Base-by-base conservation (phyloP, 805 yeast genomes). In the Wickerhamomyces canadensis region DNA sequence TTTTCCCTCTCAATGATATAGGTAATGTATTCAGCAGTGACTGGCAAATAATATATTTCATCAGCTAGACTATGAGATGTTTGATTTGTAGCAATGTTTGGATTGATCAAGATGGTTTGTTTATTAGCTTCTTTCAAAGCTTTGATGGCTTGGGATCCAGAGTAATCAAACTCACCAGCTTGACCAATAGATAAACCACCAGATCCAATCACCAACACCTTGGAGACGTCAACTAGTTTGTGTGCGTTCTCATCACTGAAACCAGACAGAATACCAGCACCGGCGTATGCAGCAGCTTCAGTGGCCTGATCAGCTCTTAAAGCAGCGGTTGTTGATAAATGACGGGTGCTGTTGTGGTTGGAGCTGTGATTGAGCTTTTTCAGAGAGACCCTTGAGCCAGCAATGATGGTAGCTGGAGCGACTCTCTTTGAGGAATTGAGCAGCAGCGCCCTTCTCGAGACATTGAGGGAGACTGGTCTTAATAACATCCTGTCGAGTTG, bases 161-260 rank as follows among this genome's bases (percentile, higher is more conserved):
- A 83, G 63, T 91, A 91, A 65, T 91, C 98, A 55, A 91, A 91
- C 67, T 91, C 98, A 55, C 98, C 98, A 36, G 98, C 98, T 67
- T 91, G 98, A 43, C 98, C 98, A 60, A 91, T 91, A 37, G 96
- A 84, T 39, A 91, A 71, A 36, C 98, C 98, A 56, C 98, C 98
- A 7, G 98, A 91, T 10, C 98, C 98, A 57, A 91, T 84, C 37
- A 91, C 85, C 40, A 91, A 73, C 7, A 93, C 98, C 54, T 84
- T 84, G 45, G 78, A 68, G 22, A 87, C 96, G 44, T 87, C 94
- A 30, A 86, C 96, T 36, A 87, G 67, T 42, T 75, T 66, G 38
- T 75, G 77, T 31, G 78, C 76, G 46, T 78, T 69, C 44, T 78
- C 81, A 48, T 74, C 81, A 18, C 65, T 65, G 58, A 78, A 76